A percentile compares a stretch with the other conserved stretches of the same genome.
Conservation (phyloP, 495 filamentous ascomycete species). For the Xylaria bambusicola region DNA sequence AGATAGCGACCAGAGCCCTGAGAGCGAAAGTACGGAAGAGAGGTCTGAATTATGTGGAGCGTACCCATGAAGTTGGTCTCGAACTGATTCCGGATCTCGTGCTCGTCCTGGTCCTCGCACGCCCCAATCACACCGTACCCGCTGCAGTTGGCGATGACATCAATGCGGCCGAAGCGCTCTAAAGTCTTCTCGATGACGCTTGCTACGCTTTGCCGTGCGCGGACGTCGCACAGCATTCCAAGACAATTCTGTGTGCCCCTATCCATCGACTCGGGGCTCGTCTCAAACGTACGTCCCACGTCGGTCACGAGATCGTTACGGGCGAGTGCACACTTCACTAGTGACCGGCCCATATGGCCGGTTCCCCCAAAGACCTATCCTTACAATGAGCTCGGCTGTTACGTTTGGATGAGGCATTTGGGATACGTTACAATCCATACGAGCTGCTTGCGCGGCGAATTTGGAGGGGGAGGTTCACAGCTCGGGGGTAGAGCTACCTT, state of each 20-base stretch:
- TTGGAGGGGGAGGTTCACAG: slow-evolving; percentile 75
- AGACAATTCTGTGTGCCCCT: slow-evolving; percentile 70
- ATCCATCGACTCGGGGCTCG: slow-evolving; percentile 70
- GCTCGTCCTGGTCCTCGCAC: slow-evolving; percentile 95
- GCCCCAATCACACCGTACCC: slow-evolving; percentile 93
- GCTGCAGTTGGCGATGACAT: slow-evolving; percentile 89
- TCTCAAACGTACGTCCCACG: slow-evolving; percentile 83
- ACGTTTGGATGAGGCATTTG: neutral
- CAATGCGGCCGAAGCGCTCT: slow-evolving; percentile 74
- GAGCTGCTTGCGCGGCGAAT: slow-evolving; percentile 68
- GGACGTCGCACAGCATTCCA: slow-evolving; percentile 85
- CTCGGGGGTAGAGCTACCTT: slow-evolving; percentile 67
- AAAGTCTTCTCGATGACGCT: slow-evolving; percentile 69
- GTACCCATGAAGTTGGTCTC: slow-evolving; percentile 96
- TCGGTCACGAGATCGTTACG: slow-evolving; percentile 86
- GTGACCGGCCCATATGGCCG: slow-evolving; percentile 90
- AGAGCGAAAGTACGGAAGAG: slow-evolving; percentile 82
- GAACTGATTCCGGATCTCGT: slow-evolving; percentile 93
- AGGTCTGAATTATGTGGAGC: slow-evolving; percentile 88
- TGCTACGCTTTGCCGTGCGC: slow-evolving; percentile 74
- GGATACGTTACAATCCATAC: slow-evolving; percentile 73
- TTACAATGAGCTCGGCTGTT: slow-evolving; percentile 17
- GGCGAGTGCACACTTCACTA: slow-evolving; percentile 77
- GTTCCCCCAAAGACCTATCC: slow-evolving; percentile 86
- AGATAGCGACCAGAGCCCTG: slow-evolving; percentile 76